These are phyloP conservation scores for Pelargonium myrrhifolium DNA, from an alignment of 441 rosid genomes.

Conservation along the genomic window DNA sequence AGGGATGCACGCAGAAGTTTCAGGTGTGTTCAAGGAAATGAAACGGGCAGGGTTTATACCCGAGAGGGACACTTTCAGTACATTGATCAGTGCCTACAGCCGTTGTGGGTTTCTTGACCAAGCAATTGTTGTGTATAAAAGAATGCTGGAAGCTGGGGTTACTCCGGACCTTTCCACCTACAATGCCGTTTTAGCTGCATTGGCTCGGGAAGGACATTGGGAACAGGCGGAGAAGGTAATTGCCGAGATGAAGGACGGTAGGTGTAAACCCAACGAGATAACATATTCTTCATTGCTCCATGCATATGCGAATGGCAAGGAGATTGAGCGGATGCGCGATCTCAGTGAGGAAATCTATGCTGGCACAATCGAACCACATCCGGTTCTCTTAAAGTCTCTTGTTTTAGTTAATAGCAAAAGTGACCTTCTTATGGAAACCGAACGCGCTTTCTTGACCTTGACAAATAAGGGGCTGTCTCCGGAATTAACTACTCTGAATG, in stretches of 20 bases:
- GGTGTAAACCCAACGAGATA: conserved; percentile 78
- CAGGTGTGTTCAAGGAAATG: conserved; percentile 91
- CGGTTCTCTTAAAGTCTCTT: conserved; percentile 75
- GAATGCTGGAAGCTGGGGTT: conserved; percentile 83
- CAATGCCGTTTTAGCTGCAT: conserved; percentile 82
- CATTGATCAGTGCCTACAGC: conserved; percentile 82
- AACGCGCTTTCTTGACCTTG: conserved; percentile 70
- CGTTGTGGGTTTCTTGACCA: conserved; percentile 80
- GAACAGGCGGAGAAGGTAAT: conserved; percentile 78
- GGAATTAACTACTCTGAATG: conserved; percentile 65
- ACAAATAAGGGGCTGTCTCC: conserved; percentile 61
- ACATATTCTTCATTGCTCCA: conserved; percentile 78
- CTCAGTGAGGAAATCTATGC: conserved; percentile 76
- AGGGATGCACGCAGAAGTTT: conserved; percentile 79
- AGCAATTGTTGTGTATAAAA: conserved; percentile 69
- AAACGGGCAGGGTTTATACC: conserved; percentile 91
- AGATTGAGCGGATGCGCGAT: conserved; percentile 61
- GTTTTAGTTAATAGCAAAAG: conserved; percentile 79
- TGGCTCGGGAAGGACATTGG: conserved; percentile 94
- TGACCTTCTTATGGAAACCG: conserved; percentile 65
- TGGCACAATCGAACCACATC: conserved; percentile 58
- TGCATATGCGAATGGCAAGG: conserved; percentile 83
- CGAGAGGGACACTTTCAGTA: conserved; percentile 86
- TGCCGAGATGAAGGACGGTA: conserved; percentile 64
- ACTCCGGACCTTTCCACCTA: conserved; percentile 82